These are phyloP conservation scores for Kappamyces sp. DNA, from an alignment of 192 early-diverging fungal genomes.

Conservation along the genomic window DNA sequence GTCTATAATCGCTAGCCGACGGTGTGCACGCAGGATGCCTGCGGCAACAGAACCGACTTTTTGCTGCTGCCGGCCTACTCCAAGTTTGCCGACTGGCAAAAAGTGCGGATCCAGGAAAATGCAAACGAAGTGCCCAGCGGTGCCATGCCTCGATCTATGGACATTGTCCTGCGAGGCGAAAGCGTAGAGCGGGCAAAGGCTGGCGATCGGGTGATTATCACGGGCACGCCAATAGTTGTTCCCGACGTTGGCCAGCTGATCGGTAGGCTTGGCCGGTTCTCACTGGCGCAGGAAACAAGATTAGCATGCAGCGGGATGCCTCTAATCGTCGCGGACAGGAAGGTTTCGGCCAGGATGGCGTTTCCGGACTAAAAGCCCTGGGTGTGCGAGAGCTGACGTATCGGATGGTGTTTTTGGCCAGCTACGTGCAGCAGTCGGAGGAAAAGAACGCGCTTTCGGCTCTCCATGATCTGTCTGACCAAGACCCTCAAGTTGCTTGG, in stretches of 20 bases:
- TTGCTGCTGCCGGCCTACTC: slow-evolving; percentile 73
- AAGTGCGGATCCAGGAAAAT: slow-evolving; percentile 93
- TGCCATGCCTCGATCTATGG: slow-evolving; percentile 92
- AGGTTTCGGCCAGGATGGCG: slow-evolving; percentile 65
- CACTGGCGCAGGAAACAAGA: slow-evolving; percentile 32
- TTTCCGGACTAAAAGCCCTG: slow-evolving; percentile 78
- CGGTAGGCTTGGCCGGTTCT: slow-evolving; percentile 31
- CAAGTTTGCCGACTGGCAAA: slow-evolving; percentile 96
- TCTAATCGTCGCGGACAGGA: slow-evolving; percentile 35
- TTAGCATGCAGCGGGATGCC: slow-evolving; percentile 53
- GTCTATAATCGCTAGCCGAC: slow-evolving; percentile 51
- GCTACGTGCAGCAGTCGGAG: slow-evolving; percentile 64
- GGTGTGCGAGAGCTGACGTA: slow-evolving; percentile 93
- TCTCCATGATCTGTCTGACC: slow-evolving; percentile 52
- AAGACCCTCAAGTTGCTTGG: slow-evolving; percentile 59
- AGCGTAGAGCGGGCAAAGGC: slow-evolving; percentile 92
- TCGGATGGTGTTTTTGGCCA: slow-evolving; percentile 82
- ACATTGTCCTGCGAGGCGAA: slow-evolving; percentile 90
- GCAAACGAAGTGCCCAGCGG: slow-evolving; percentile 93
- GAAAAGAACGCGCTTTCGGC: slow-evolving; percentile 39
- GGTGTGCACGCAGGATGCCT: slow-evolving; percentile 74
- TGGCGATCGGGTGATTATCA: slow-evolving; percentile 85
- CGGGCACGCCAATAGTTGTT: slow-evolving; percentile 84
- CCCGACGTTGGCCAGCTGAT: slow-evolving; percentile 84
- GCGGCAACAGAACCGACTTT: slow-evolving; percentile 77